A percentile compares a stretch with the other conserved stretches of the same genome.
Evolutionary conservation across 176 grass and related monocot species (phyloP).

Genomic region (Metroxylon sagu): DNA sequence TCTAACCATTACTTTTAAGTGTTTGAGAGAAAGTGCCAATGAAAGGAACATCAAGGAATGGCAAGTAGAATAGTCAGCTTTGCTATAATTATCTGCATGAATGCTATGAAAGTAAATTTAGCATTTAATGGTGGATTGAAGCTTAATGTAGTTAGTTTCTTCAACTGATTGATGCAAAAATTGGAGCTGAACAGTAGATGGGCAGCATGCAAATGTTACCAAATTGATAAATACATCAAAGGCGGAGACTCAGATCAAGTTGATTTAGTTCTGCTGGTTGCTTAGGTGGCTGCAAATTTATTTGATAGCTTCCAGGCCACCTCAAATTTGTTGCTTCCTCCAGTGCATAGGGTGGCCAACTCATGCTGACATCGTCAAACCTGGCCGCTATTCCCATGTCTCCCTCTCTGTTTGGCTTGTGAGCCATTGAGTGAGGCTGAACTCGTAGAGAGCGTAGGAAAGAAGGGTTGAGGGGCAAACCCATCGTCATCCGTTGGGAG

Average conservation of each 20-base stretch:
- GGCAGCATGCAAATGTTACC: background rate
- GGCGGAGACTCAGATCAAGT: conserved; percentile 13
- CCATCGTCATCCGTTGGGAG: conserved; percentile 7
- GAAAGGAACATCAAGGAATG: too few species aligned
- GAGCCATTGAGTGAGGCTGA: conserved; percentile 7
- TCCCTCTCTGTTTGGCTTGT: background rate
- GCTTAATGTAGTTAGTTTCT: background rate
- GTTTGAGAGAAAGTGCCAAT: too few species aligned
- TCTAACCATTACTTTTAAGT: too few species aligned
- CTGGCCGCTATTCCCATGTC: background rate
- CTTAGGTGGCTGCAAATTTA: background rate
- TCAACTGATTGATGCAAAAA: background rate
- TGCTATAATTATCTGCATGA: too few species aligned
- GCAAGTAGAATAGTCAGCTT: too few species aligned
- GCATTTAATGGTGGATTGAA: too few species aligned
- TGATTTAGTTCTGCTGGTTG: conserved; percentile 5
- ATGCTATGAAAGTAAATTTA: too few species aligned
- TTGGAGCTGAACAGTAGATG: background rate
- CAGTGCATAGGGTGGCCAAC: conserved; percentile 6
- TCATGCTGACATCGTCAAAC: background rate
- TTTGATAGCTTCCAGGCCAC: conserved; percentile 22
- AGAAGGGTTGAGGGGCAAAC: conserved; percentile 6
- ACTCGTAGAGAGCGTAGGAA: conserved; percentile 5
- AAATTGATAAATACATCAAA: background rate
- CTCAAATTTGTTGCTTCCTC: background rate